Evolutionary conservation across 371 early-diverging fungal species (phyloP).

Genomic region (Mucor circinelloides): DNA sequence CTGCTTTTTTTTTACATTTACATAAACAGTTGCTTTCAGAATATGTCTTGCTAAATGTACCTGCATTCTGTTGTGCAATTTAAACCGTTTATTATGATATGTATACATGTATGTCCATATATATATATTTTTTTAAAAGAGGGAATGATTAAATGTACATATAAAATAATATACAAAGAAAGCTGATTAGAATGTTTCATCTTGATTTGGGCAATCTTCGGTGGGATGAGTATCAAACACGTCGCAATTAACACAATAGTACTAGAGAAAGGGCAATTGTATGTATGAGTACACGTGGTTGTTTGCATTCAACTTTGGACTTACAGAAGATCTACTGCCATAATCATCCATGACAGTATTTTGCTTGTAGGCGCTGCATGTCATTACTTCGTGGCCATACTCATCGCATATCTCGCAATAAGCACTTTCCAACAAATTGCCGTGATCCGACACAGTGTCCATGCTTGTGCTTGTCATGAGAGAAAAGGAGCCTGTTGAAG

Average conservation of each 20-base stretch:
- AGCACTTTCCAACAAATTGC: background rate
- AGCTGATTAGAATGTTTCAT: conserved; percentile 58
- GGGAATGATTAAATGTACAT: background rate
- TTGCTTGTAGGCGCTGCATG: conserved; percentile 44
- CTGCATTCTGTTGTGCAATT: background rate
- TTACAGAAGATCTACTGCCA: conserved; percentile 10
- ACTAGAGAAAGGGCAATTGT: background rate
- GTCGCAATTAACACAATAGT: conserved; percentile 74
- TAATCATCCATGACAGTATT: background rate
- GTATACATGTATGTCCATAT: background rate
- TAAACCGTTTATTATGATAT: background rate
- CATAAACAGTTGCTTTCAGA: background rate
- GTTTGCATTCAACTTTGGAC: too few relatives aligned
- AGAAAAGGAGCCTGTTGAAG: conserved; percentile 1
- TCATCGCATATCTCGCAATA: conserved; percentile 69
- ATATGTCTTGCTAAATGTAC: background rate
- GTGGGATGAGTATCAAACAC: conserved; percentile 66
- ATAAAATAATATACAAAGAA: background rate
- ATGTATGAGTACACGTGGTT: background rate
- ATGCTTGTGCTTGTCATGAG: conserved; percentile 8
- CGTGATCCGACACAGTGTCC: conserved; percentile 5
- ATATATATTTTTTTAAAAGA: background rate
- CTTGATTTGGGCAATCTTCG: conserved; percentile 70
- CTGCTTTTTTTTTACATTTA: background rate
- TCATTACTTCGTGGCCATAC: conserved; percentile 59